Base-by-base conservation (phyloP, 192 early-diverging fungal species). In the Podila verticillata region DNA sequence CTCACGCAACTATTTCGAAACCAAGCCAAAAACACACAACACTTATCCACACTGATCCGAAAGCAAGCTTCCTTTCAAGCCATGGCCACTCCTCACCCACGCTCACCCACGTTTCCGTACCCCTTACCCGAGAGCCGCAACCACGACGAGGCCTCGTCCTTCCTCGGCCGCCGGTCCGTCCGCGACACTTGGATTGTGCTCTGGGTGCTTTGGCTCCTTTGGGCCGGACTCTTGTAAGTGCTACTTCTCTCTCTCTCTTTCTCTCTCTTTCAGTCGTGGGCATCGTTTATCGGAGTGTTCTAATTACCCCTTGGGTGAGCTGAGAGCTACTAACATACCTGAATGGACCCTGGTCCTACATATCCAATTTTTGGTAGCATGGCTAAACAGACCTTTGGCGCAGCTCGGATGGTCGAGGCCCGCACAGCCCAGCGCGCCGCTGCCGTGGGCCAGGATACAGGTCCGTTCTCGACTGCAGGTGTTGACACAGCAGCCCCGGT, bases 181-280 rank as follows among this genome's bases (percentile, higher is more conserved):
- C 75, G 65, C 8, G 69, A 79, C 54, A 67, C 69, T n/a, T 79
- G 75, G 75, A 79, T 79, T 13, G 69, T 64, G 8, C n/a, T 79
- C 30, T 71, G 57, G 58, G 65, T 79, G 3, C 65, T 79, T 26
- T 79, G 75, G 75, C 22, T 72, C 15, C 30, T 79, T 17, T 79
- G 75, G 75, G 69, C 69, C 3, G 19, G 66, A 5, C 60, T 79
- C 19, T 79, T 79, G 75, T 79, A 79, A 56, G 74, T 32, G n/a
- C 7, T 13, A 3, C 28, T 5, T 17, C 13, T 24, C 13, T 36
- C 8, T 19, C 4, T 39, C 35, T 58, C 47, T 31, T 4, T 47
- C 48, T n/a, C n/a, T 39, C 3, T 58, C 0, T 30, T 28, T 56
- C 17, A 35, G 68, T 61, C 13, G 39, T 17, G 10, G 39, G 39